Evolutionary conservation across 257 asterid genomes (phyloP).

Genomic region (Petrea volubilis): DNA sequence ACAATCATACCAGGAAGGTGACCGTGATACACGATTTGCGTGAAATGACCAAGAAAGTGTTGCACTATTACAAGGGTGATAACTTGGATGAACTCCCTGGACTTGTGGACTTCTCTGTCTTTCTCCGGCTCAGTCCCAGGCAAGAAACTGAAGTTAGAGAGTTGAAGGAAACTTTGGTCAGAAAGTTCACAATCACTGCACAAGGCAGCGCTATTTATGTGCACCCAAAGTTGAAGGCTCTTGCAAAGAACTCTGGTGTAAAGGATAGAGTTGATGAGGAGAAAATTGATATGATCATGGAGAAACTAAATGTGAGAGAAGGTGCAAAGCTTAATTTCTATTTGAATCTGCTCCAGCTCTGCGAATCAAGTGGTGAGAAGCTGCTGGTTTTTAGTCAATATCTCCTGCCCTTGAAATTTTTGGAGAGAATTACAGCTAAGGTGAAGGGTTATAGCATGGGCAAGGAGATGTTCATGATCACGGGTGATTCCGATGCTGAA

Average conservation of each 20-base stretch:
- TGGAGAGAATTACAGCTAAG: constrained; percentile 74
- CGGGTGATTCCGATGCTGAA: constrained; percentile 84
- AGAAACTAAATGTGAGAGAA: constrained; percentile 56
- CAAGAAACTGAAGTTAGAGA: constrained; percentile 62
- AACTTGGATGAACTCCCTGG: constrained; percentile 97
- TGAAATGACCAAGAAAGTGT: constrained; percentile 81
- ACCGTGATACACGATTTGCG: constrained; percentile 81
- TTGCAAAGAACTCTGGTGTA: constrained; percentile 56
- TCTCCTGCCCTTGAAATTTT: constrained; percentile 78
- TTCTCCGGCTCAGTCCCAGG: constrained; percentile 59
- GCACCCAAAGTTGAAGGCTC: constrained; percentile 71
- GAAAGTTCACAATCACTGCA: constrained; percentile 72
- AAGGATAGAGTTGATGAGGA: constrained; percentile 82
- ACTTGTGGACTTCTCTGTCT: constrained; percentile 78
- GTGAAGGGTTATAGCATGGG: constrained; percentile 70
- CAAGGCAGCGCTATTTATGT: constrained; percentile 96
- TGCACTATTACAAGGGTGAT: constrained; percentile 95
- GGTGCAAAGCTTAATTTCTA: constrained; percentile 88
- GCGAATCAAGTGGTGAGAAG: constrained; percentile 82
- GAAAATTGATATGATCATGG: constrained; percentile 63
- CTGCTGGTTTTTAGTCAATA: constrained; percentile 88
- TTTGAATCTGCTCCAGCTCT: constrained; percentile 78
- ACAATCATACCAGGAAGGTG: constrained; percentile 65
- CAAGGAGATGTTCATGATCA: constrained; percentile 85
- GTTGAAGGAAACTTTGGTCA: constrained; percentile 35